Conservation (phyloP, 2,329 filamentous ascomycete genomes). For the Epichloe uncinata region DNA sequence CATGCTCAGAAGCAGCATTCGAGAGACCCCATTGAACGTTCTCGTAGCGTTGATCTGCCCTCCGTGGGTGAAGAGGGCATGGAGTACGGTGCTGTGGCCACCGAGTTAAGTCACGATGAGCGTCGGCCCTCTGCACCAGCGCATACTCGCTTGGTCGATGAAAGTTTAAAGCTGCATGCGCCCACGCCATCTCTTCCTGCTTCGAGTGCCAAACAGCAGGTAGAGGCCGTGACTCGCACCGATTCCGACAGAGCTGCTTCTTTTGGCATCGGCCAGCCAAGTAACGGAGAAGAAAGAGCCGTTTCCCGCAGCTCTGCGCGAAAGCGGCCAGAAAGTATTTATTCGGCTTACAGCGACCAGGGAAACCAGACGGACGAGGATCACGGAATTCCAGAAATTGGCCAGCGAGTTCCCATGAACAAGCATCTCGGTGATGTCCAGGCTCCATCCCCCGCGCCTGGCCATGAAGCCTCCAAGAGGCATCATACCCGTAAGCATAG, state of each 20-base stretch:
- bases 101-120: slow-evolving; percentile 22
- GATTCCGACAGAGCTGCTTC: slow-evolving; percentile 78
- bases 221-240: slow-evolving; percentile 75
- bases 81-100: slow-evolving; percentile 58
- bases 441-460: slow-evolving; percentile 65
- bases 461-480: slow-evolving; percentile 28
- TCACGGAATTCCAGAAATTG: slow-evolving; percentile 84
- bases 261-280: slow-evolving; percentile 65
- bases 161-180: slow-evolving; percentile 75
- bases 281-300: slow-evolving; percentile 35
- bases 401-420: slow-evolving; percentile 86
- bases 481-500: slow-evolving; percentile 61
- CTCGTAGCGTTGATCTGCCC: slow-evolving; percentile 68
- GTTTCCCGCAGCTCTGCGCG: slow-evolving; percentile 39
- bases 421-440: slow-evolving; percentile 89
- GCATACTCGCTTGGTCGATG: slow-evolving; percentile 65
- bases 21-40: slow-evolving; percentile 40
- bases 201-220: slow-evolving; percentile 69
- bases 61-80: slow-evolving; percentile 79
- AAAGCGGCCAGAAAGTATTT: slow-evolving; percentile 50
- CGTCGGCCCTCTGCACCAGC: slow-evolving; percentile 39
- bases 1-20: slow-evolving; percentile 18
- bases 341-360: slow-evolving; percentile 37
- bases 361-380: slow-evolving; percentile 51
- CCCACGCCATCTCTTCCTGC: slow-evolving; percentile 77